Evolutionary conservation across 768 basidiomycete genomes (phyloP).

Genomic region (Suillus paluster): DNA sequence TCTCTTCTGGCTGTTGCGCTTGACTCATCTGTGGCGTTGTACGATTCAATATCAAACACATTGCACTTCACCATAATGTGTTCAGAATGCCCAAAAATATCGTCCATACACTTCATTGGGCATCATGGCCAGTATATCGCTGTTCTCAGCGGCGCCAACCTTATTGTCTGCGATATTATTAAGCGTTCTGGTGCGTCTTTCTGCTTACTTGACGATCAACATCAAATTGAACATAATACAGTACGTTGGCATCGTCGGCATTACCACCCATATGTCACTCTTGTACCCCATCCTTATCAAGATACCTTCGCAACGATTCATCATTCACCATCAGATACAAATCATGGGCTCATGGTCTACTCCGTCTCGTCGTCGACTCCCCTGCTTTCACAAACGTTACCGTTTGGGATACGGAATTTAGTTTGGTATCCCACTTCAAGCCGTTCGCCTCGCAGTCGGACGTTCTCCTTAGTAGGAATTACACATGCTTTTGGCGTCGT

Average conservation of each 20-base stretch:
- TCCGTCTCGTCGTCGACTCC: slow-evolving; percentile 48
- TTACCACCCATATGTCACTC: slow-evolving; percentile 39
- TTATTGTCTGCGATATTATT: slow-evolving; percentile 78
- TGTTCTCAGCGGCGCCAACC: slow-evolving; percentile 48
- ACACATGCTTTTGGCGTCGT: slow-evolving; percentile 68
- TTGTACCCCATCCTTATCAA: slow-evolving; percentile 60
- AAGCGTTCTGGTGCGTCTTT: slow-evolving; percentile 56
- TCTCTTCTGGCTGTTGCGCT: slow-evolving; percentile 82
- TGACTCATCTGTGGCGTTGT: slow-evolving; percentile 70
- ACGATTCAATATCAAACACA: slow-evolving; percentile 66
- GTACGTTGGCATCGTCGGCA: slow-evolving; percentile 63
- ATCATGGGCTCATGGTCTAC: slow-evolving; percentile 53
- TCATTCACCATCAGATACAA: slow-evolving; percentile 31
- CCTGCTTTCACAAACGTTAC: slow-evolving; percentile 48
- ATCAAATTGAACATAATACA: slow-evolving; percentile 29
- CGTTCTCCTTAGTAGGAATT: slow-evolving; percentile 70
- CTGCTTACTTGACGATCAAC: neutral
- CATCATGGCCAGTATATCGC: slow-evolving; percentile 71
- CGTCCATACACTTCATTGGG: slow-evolving; percentile 69
- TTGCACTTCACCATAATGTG: slow-evolving; percentile 63
- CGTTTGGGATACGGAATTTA: slow-evolving; percentile 64
- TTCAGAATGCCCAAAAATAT: slow-evolving; percentile 52
- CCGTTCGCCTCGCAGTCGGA: slow-evolving; percentile 32
- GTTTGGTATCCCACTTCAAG: slow-evolving; percentile 43
- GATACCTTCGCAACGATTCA: slow-evolving; percentile 66